Evolutionary conservation across 169 alveolate genomes (phyloP).

Genomic region (Perkinsus olseni): DNA sequence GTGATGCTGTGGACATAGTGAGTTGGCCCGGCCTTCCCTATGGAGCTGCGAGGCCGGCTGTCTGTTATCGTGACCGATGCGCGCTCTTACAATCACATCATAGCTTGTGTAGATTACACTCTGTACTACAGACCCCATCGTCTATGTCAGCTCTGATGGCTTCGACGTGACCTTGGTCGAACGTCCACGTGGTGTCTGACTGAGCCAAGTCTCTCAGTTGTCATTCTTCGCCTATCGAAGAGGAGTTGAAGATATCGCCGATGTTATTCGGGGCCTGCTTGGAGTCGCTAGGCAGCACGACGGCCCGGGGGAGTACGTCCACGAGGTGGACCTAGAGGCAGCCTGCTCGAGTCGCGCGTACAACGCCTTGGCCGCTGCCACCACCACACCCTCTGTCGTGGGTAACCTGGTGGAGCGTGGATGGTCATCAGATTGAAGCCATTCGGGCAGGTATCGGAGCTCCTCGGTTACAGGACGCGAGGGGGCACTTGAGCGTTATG

Average conservation of each 20-base stretch:
- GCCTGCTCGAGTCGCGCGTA: neutral
- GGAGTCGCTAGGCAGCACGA: neutral
- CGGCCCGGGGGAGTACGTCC: neutral
- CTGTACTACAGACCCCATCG: no score
- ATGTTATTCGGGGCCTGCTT: neutral
- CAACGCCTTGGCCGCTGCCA: conserved; percentile 10
- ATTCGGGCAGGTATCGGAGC: conserved; percentile 2
- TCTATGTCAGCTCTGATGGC: no score
- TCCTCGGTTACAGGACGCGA: neutral
- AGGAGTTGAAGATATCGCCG: neutral
- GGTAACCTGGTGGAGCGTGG: neutral
- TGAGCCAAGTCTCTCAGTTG: neutral
- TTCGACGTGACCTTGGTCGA: no score
- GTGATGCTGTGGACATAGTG: no score
- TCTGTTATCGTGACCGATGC: no score
- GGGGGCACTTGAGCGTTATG: conserved; percentile 11
- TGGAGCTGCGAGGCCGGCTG: no score
- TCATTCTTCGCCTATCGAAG: neutral
- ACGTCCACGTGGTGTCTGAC: no score
- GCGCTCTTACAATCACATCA: no score
- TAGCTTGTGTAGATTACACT: no score
- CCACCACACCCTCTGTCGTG: conserved; percentile 3
- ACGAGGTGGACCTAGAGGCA: neutral
- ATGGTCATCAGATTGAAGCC: neutral
- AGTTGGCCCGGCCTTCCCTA: no score